Evolutionary conservation across 208 protist genomes (phyloP).

Genomic region (Tritrichomonas musculus): DNA sequence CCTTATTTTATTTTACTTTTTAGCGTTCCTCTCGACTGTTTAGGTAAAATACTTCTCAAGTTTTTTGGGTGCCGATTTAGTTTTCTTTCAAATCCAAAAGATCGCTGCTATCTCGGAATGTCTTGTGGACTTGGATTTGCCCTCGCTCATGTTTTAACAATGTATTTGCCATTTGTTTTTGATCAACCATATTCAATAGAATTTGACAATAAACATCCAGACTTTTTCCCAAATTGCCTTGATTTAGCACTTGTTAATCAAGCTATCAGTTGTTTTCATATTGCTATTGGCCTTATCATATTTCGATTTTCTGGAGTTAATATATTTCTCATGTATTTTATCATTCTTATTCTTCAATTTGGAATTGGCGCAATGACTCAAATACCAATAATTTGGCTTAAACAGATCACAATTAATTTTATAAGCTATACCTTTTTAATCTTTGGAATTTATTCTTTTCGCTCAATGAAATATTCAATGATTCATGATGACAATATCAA

Average conservation of each 20-base stretch:
- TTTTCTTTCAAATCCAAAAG: neutral
- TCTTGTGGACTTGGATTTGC: neutral
- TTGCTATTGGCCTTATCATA: neutral
- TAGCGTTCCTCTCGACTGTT: neutral
- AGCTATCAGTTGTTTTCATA: neutral
- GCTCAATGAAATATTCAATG: neutral
- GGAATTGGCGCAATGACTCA: neutral
- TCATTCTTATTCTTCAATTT: neutral
- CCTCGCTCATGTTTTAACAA: neutral
- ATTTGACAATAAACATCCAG: neutral
- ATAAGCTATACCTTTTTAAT: neutral
- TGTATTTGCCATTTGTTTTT: neutral
- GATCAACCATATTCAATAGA: neutral
- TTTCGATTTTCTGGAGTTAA: neutral
- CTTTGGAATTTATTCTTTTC: neutral
- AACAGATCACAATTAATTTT: neutral
- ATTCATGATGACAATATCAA: neutral
- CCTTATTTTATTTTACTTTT: neutral
- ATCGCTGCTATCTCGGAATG: neutral
- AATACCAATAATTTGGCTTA: neutral
- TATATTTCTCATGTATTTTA: neutral
- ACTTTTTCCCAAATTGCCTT: neutral
- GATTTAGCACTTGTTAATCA: neutral
- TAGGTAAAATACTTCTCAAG: neutral
- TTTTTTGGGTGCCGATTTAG: neutral